Evolutionary conservation across 2,329 filamentous ascomycete genomes (phyloP), one percentile per base, ranked within the genome.

Genomic region (Alternaria longipes): DNA sequence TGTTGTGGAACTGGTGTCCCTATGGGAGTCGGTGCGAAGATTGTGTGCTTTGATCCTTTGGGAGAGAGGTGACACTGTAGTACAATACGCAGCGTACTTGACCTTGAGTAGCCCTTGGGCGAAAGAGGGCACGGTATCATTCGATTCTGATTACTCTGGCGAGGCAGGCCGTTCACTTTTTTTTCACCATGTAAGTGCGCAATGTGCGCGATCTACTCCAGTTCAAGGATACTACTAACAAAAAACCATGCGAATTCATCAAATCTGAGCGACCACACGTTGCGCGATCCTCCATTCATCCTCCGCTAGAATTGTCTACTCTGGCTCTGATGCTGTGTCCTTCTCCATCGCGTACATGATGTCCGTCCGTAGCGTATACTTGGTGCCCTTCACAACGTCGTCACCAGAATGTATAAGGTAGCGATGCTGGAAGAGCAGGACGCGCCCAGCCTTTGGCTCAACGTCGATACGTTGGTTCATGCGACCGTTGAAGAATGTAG

Each of bases 11-110:
- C 71, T 73, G 73, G 75, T 70, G 72, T 85, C 84, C 89, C 91
- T 91, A 89, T 95, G 92, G 92, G 91, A 92, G 92, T 89, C 90
- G 86, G 91, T 93, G 91, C 91, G 91, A 91, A 94, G 92, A 94
- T 94, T 89, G 91, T 94, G 86, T 87, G 83, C 76, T 69, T 91
- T 92, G 84, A 82, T 67, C 64, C 59, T 32, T 47, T 6, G 60
- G 64, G 71, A 72, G 74, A 68, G 47, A 65, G 68, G 84, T 80
- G 89, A 89, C 89, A 93, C 91, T 93, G 92, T 85, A 95, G 92
- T 94, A 90, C 92, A 92, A 95, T 95, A 93, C 91, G 91, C 91
- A 87, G 92, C 92, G 88, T 94, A 84, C 85, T 82, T 77, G 79
- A 73, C 73, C 72, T 77, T 70, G 71, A 78, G 75, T 77, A 74